A percentile compares a stretch with the other conserved stretches of the same genome.
Conservation (phyloP, 228 moss, liverwort and hornwort species). For the Sphagnum magellanicum region DNA sequence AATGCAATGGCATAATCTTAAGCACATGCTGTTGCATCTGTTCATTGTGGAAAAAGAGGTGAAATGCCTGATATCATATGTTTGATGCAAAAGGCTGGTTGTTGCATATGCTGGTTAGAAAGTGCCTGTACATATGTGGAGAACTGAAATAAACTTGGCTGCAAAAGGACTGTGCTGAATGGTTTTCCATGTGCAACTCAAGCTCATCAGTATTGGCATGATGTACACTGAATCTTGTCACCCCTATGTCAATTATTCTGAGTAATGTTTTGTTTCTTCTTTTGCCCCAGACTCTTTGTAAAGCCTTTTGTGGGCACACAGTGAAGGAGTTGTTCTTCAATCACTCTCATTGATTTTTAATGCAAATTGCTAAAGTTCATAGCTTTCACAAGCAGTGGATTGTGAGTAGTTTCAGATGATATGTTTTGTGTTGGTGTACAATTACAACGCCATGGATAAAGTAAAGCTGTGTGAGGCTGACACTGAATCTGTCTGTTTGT, state of each 20-base stretch:
- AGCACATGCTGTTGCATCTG: too few species aligned
- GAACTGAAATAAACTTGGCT: too few species aligned
- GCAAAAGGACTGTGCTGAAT: too few species aligned
- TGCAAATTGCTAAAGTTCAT: slow-evolving; percentile 85
- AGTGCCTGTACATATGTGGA: too few species aligned
- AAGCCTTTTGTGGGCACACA: slow-evolving; percentile 92
- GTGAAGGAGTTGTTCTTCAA: not conserved
- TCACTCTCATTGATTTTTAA: slow-evolving; percentile 21
- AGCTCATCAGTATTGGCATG: too few species aligned
- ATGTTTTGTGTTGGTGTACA: slow-evolving; percentile 87
- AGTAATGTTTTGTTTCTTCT: not conserved
- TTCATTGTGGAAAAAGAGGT: too few species aligned
- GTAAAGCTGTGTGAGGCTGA: slow-evolving; percentile 88
- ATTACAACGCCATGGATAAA: slow-evolving; percentile 98
- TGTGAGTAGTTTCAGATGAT: slow-evolving; percentile 80
- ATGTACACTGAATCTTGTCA: not conserved
- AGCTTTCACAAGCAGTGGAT: slow-evolving; percentile 86
- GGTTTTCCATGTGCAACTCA: too few species aligned
- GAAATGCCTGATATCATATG: too few species aligned
- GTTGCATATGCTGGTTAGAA: too few species aligned
- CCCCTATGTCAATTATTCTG: not conserved
- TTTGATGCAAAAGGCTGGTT: too few species aligned
- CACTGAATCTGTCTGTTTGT: slow-evolving; percentile 81
- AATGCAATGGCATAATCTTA: too few species aligned
- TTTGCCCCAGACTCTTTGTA: slow-evolving; percentile 21